These are phyloP conservation scores for Pavlovales sp. DNA, from an alignment of 208 protist genomes.

Conservation along the genomic window DNA sequence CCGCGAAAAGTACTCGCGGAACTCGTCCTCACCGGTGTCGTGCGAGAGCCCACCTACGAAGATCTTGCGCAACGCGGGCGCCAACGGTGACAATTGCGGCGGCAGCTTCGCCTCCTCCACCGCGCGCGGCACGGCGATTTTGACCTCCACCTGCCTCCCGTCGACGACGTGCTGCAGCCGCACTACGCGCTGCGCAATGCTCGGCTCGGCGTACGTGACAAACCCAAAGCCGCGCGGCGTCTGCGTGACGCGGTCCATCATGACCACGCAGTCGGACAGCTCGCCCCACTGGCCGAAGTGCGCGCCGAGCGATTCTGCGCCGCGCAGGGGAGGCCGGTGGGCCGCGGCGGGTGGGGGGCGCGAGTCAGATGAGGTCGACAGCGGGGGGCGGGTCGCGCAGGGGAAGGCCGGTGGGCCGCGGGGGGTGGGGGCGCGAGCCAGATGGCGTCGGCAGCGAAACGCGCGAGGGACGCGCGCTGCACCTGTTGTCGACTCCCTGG, in stretches of 20 bases:
- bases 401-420: neutral
- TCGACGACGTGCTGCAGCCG: conserved; percentile 7
- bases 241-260: conserved; percentile 40
- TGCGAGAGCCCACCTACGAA: conserved; percentile 39
- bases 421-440: no score
- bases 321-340: no score
- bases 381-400: neutral
- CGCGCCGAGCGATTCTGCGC: neutral
- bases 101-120: no score
- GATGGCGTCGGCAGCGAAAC: neutral
- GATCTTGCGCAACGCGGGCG: no score
- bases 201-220: conserved; percentile 20
- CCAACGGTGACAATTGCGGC: no score
- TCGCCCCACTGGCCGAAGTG: conserved; percentile 45
- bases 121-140: conserved; percentile 2
- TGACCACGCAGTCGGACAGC: conserved; percentile 42
- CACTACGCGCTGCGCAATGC: neutral
- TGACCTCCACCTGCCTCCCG: conserved; percentile 33
- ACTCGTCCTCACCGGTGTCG: conserved; percentile 20
- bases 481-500: conserved; percentile 8
- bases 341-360: no score
- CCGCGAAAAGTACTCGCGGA: neutral
- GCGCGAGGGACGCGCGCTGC: neutral
- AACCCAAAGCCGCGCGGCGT: conserved; percentile 50
- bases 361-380: neutral